Conservation (phyloP, 202 grass and related monocot species). For the Carex arenaria region DNA sequence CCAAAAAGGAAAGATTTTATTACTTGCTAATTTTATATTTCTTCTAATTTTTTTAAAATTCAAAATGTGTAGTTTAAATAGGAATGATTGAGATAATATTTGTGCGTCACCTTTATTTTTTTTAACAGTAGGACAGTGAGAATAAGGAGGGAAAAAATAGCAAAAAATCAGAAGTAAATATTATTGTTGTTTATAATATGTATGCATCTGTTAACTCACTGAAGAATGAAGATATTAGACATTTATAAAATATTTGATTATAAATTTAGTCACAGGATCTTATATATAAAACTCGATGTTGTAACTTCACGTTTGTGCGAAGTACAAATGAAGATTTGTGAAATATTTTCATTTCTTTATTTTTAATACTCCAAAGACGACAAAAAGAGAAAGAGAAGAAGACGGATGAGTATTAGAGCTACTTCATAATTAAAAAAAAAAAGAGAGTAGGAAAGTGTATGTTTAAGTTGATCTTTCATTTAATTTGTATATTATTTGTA, state of each 20-base stretch:
- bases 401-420: too few relatives aligned
- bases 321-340: background rate
- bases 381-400: too few relatives aligned
- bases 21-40: background rate
- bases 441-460: background rate
- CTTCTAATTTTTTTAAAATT: background rate
- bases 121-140: background rate
- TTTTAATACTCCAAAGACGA: too few relatives aligned
- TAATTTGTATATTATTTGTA: background rate
- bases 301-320: background rate
- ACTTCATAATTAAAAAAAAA: too few relatives aligned
- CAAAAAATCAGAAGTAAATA: background rate
- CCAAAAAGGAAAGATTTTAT: background rate
- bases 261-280: too few relatives aligned
- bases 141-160: background rate
- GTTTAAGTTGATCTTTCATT: background rate
- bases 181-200: background rate
- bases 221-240: background rate
- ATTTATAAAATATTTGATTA: too few relatives aligned
- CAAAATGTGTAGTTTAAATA: background rate
- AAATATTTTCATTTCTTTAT: too few relatives aligned
- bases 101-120: background rate
- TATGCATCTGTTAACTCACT: background rate
- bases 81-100: background rate
- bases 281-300: too few relatives aligned